A percentile compares a stretch with the other conserved stretches of the same genome.
Evolutionary conservation across 2,329 filamentous ascomycete genomes (phyloP).

Genomic region (Xylaria hypoxylon): DNA sequence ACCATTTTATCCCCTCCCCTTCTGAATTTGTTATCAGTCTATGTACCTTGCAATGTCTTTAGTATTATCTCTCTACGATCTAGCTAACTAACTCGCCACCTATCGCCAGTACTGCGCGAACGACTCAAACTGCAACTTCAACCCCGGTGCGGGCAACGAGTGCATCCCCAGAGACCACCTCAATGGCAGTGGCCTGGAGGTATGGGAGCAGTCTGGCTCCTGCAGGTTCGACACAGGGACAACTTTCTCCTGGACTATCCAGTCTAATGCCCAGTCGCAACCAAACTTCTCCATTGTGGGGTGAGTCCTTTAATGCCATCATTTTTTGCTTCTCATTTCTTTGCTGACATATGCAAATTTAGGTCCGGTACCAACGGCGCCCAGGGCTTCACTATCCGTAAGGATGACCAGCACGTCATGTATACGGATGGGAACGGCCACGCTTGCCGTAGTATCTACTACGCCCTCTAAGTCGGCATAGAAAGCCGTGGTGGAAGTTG

Average conservation of each 20-base stretch:
- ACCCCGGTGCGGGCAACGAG: conserved; percentile 12
- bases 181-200: not conserved
- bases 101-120: conserved; percentile 13
- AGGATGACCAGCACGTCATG: conserved; percentile 31
- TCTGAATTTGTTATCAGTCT: not conserved
- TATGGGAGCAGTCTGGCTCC: conserved; percentile 9
- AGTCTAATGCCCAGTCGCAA: conserved; percentile 13
- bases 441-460: conserved; percentile 22
- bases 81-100: not conserved
- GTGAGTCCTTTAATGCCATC: not conserved
- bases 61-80: too few relatives aligned
- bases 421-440: conserved; percentile 17
- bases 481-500: not conserved
- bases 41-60: too few relatives aligned
- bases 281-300: conserved; percentile 15
- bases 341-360: not conserved
- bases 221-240: conserved; percentile 18
- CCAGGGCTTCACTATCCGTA: conserved; percentile 23
- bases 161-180: conserved; percentile 18
- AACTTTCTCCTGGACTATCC: conserved; percentile 25
- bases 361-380: conserved; percentile 21
- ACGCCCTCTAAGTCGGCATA: conserved; percentile 6
- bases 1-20: not conserved
- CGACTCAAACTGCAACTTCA: conserved; percentile 24
- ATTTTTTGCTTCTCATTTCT: too few relatives aligned